Evolutionary conservation across 108 stramenopile genomes (phyloP), one percentile per base, ranked within the genome.

Genomic region (Nitzschia sp.): DNA sequence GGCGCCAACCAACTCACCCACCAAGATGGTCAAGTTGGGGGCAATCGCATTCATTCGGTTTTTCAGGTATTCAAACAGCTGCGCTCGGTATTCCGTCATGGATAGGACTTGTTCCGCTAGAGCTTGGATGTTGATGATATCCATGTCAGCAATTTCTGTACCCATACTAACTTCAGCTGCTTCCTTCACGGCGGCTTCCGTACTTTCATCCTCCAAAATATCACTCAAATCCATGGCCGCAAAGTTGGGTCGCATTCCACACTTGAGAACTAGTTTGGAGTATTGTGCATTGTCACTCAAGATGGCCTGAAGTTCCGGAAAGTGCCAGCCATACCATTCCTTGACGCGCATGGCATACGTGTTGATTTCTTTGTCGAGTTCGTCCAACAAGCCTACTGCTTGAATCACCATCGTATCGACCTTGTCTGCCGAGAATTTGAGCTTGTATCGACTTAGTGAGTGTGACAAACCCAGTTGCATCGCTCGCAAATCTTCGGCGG

Each of bases 271-370:
- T 29, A 98, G 72, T 81, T 98, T 94, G n/a, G 93, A 79, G 70
- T 99, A 99, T 28, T 94, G 89, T 38, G 96, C 84, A 81, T 99
- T 99, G 78, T 99, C 98, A 54, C 92, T 94, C 42, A 98, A 77
- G 34, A 99, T 92, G 64, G 92, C 96, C 57, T 89, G 94, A 46
- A 98, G 77, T 70, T 97, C 99, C 29, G 99, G 99, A 82, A 99
- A 99, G 85, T 99, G 99, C 98, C 98, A 99, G 51, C 98, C 98
- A 82, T 98, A 99, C 99, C 99, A 99, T 85, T 99, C 99, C 78
- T 95, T 94, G 19, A 99, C 98, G 53, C 99, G 80, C 99, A 99
- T 99, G 56, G 99, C 99, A 77, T 99, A 99, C 5, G 97, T 99
- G 78, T 99, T 99, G 81, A 99, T 98, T 85, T 99, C 99, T 89